Evolutionary conservation across 306 rosid genomes (phyloP).

Genomic region (Prinsepia uniflora): DNA sequence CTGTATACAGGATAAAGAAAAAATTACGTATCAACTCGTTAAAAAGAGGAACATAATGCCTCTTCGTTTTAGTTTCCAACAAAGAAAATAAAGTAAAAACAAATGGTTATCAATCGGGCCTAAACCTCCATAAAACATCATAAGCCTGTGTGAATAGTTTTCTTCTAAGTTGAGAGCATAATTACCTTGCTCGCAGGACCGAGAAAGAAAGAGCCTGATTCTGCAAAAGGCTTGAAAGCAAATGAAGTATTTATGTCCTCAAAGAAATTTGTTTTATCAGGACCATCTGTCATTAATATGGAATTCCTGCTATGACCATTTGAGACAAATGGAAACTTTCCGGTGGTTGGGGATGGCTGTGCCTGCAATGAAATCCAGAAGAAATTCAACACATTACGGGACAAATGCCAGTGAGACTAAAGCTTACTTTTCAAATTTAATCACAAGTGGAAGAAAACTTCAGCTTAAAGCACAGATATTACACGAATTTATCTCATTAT

Average conservation of each 20-base stretch:
- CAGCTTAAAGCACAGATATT: background rate
- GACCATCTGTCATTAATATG: conserved; percentile 38
- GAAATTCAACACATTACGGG: conserved; percentile 23
- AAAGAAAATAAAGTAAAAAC: too few species aligned
- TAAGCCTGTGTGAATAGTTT: background rate
- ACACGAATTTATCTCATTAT: background rate
- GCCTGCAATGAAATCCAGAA: conserved; percentile 58
- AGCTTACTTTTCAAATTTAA: background rate
- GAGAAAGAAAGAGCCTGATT: conserved; percentile 51
- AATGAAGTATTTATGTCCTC: conserved; percentile 47
- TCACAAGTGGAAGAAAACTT: background rate
- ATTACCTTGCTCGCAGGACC: conserved; percentile 68
- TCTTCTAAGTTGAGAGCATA: conserved; percentile 2
- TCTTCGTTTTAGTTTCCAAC: background rate
- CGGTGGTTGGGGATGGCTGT: conserved; percentile 95
- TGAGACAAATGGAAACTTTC: conserved; percentile 59
- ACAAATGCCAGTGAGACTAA: conserved; percentile 13
- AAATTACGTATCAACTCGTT: conserved; percentile 27
- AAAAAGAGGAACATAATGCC: conserved; percentile 13
- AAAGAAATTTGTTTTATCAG: conserved; percentile 38
- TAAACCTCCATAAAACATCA: background rate
- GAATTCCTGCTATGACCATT: conserved; percentile 36
- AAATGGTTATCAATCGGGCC: background rate
- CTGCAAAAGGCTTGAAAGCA: conserved; percentile 68
- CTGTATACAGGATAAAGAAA: conserved; percentile 39